Base-by-base conservation (phyloP, 2,329 filamentous ascomycete species). In the Beauveria scarabaeidicola region DNA sequence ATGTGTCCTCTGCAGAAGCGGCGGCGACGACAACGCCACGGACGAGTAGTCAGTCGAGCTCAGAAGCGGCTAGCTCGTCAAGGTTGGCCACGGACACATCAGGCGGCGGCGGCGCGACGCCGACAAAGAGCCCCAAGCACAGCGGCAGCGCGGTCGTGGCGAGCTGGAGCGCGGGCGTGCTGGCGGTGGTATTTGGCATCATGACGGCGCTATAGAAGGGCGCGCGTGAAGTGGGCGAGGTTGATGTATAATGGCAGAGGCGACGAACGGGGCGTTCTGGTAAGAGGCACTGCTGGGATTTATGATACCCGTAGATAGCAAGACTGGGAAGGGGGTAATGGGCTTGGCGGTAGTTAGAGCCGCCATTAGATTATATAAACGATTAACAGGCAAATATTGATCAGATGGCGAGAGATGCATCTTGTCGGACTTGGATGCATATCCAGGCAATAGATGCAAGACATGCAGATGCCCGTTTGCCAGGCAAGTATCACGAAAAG, bases 131-230 rank as follows among this genome's bases (percentile, higher is more conserved):
- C 17, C 55, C 55, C 11, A 51, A 57, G 44, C 32, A 43, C 25
- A 58, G 55, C 25, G 55, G 46, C 36, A 51, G 55, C n/a, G 55
- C 55, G 17, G 13, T 51, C 1, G 55, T 58, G 5, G 55, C n/a
- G 23, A 58, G 55, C 46, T 58, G 55, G 55, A 58, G 55, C 25
- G 55, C 36, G 7, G 46, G 46, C 7, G 55, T 58, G 15, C 46
- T 58, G 36, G 55, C 55, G 10, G 36, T 41, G 6, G 55, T 58
- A 7, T 58, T 58, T 51, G 55, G 55, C 46, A 51, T 58, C n/a
- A 51, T 58, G 55, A 36, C n/a, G 11, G 46, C 55, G 10, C 25
- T 51, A 36, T 58, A 10, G 17, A 29, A 9, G 41, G 19, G 27
- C 32, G 13, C 5, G 53, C 25, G 7, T 19, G 21, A 21, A 5